Evolutionary conservation across 306 rosid genomes (phyloP), one percentile per base, ranked within the genome.

Genomic region (Calophaca sinica): DNA sequence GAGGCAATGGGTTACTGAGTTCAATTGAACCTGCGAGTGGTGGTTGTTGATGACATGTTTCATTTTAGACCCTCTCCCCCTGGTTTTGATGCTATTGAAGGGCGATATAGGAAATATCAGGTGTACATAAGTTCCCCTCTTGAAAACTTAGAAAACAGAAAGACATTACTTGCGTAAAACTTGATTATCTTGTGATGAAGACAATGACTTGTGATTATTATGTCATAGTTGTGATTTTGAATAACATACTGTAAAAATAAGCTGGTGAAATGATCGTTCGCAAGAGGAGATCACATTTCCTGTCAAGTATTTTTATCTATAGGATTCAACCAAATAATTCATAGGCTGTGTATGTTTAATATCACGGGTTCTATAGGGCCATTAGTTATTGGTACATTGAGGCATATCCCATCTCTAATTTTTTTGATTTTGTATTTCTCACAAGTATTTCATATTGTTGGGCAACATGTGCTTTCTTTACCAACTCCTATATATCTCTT

Each of bases 1-100:
- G 98, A 84, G 98, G 98, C 69, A 93, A 86, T 68, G 96, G 96
- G 28, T 86, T 93, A 53, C 80, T 86, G 36, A 90, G 98, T 83
- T 93, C 98, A 48, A 86, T 93, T 20, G 98, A 90, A 81, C 98
- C 98, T 68, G 96, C 96, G 2, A 62, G 85, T 62, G 91, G 86
- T 51, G 93, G 93, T 3, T 90, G 94, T 53, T 89, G 79, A 88
- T 61, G 2, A 29, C 58, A 59, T 20, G 39, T 71, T 65, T 72
- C 72, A 12, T 14, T 57, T 8, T 36, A 15, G 53, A 20, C 26
- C 41, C 57, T 38, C n/a, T 29, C 8, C 1, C 14, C 9, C 1
- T 35, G 53, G 39, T 11, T 69, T 79, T 60, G 14, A 39, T 48
- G 71, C 62, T 74, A 32, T 58, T 64, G 36, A 49, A 72, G 14